Evolutionary conservation across 2,329 filamentous ascomycete genomes (phyloP).

Genomic region (Knufia fluminis): DNA sequence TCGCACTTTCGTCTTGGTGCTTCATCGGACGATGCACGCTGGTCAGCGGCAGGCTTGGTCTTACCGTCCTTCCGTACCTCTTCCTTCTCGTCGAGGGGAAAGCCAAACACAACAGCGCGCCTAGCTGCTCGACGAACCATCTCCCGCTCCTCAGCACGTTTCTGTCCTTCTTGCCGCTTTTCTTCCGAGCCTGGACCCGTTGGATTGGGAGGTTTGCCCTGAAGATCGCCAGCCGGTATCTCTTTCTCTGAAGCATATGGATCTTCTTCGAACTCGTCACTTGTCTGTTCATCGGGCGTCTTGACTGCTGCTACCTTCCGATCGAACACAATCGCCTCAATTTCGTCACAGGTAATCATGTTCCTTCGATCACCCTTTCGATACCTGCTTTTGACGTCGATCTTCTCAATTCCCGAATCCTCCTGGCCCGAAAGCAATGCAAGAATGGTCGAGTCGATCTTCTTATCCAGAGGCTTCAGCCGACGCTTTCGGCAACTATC

Average conservation of each 20-base stretch:
- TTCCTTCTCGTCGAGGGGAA: conserved; percentile 7
- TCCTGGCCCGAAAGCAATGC: conserved; percentile 30
- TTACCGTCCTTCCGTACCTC: neutral
- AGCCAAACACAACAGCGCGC: conserved; percentile 16
- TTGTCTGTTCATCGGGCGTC: conserved; percentile 36
- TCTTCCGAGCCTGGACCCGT: conserved; percentile 36
- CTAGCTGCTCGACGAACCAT: conserved; percentile 19
- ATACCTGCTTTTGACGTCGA: conserved; percentile 11
- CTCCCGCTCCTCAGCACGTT: conserved; percentile 17
- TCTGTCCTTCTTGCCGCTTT: conserved; percentile 17
- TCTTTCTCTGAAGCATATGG: conserved; percentile 9
- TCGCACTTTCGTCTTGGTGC: conserved; percentile 41
- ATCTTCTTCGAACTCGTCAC: conserved; percentile 10
- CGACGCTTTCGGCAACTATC: conserved; percentile 45
- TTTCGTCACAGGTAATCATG: conserved; percentile 41
- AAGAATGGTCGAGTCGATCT: conserved; percentile 36
- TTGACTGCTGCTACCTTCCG: conserved; percentile 38
- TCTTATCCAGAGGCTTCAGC: conserved; percentile 40
- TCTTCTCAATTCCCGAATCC: conserved; percentile 27
- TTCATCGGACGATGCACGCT: conserved; percentile 6
- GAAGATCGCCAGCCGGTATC: conserved; percentile 1
- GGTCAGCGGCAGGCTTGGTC: neutral
- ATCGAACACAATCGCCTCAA: conserved; percentile 45
- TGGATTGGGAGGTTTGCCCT: conserved; percentile 29
- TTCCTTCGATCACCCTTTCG: conserved; percentile 44